Percentiles rank a stretch among this genome's conserved stretches.
These are phyloP conservation scores for Kwoniella mangroviensis DNA, from an alignment of 768 basidiomycete genomes.

Conservation along the genomic window DNA sequence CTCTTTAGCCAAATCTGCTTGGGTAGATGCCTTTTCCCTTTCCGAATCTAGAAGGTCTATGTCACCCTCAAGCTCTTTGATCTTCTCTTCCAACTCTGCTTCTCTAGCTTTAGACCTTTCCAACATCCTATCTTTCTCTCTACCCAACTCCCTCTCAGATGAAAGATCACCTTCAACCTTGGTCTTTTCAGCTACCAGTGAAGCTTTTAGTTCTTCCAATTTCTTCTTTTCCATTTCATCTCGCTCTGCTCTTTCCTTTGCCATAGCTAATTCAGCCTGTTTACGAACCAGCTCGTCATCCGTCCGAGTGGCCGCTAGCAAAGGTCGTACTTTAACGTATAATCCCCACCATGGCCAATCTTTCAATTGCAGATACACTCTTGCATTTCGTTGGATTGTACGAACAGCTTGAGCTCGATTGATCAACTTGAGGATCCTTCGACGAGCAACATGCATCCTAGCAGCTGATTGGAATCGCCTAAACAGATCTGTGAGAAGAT, in stretches of 20 bases:
- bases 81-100: constrained; percentile 81
- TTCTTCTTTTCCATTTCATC: constrained; percentile 81
- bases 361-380: constrained; percentile 82
- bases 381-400: constrained; percentile 91
- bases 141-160: constrained; percentile 74
- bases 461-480: constrained; percentile 83
- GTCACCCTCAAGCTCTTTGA: constrained; percentile 76
- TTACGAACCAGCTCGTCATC: constrained; percentile 82
- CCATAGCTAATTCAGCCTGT: constrained; percentile 77
- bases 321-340: constrained; percentile 92
- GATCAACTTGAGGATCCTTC: constrained; percentile 92
- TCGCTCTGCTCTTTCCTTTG: constrained; percentile 82
- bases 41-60: constrained; percentile 84
- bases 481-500: constrained; percentile 85
- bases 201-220: constrained; percentile 77
- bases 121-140: constrained; percentile 82
- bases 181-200: constrained; percentile 80
- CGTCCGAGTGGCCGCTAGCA: constrained; percentile 86
- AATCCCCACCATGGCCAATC: constrained; percentile 99
- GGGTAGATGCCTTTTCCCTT: constrained; percentile 74
- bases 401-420: constrained; percentile 88
- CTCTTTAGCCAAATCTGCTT: constrained; percentile 52
- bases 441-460: constrained; percentile 79
- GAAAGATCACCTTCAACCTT: constrained; percentile 80
- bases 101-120: constrained; percentile 86